Base-by-base conservation (phyloP, 345 rosid species). In the Brassica juncea region DNA sequence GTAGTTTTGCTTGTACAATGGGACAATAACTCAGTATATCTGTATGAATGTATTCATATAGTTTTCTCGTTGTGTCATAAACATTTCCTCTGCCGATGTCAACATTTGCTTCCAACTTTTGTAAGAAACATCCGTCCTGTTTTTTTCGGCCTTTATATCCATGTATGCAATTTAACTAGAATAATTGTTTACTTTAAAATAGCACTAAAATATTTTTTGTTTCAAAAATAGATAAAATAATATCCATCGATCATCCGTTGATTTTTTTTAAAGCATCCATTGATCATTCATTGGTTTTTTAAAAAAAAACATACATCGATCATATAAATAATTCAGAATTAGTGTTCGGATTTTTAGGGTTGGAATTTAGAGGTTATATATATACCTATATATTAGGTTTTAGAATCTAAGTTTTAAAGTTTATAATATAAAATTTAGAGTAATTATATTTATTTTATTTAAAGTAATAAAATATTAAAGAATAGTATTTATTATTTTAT, bases 31-130 rank as follows among this genome's bases (percentile, higher is more conserved):
- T 79, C 9, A 0, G 8, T 73, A 79, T 79, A 73, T 68, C 54
- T 79, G 78, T 79, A 68, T 23, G 44, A 34, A 49, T 42, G 31
- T 44, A 39, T 42, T 35, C 10, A 21, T 64, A 64, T 54, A 77
- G 62, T 66, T 75, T 66, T 71, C 58, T 52, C 27, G n/a, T 47
- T 42, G 74, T 60, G 1, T 37, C 4, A 1, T 59, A 39, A 27
- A 5, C 67, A 31, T 42, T 58, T 16, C 30, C 31, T 70, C 67
- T 68, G 31, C 61, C 27, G 25, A 31, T 61, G 70, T 77, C 70
- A 70, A 54, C 76, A 71, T 77, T 63, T 44, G 64, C 21, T 69
- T 70, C 19, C 39, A 62, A 49, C 31, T 52, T 62, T 25, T 77
- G 76, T 71, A 62, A 25, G 57, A 69, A 77, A 47, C 70, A 32